Percentiles rank a stretch among this genome's conserved stretches.
Conservation (phyloP, 169 alveolate species). For the Babesia ovis region DNA sequence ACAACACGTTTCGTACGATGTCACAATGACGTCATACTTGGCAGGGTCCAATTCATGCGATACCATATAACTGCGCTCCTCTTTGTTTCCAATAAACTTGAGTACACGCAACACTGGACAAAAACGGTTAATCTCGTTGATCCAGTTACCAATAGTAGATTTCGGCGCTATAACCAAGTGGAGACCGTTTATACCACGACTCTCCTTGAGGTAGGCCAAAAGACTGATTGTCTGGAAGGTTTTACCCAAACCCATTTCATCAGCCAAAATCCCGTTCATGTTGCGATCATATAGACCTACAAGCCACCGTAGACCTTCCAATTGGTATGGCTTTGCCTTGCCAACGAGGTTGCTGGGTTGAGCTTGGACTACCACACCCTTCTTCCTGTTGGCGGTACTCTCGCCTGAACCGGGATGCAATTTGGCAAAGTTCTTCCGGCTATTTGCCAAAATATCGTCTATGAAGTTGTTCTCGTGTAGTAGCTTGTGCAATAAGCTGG, state of each 20-base stretch:
- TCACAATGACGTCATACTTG: slow-evolving; percentile 90
- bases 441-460: slow-evolving; percentile 46
- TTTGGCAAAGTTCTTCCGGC: slow-evolving; percentile 33
- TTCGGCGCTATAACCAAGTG: slow-evolving; percentile 96
- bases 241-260: slow-evolving; percentile 98
- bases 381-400: slow-evolving; percentile 29
- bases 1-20: slow-evolving; percentile 92
- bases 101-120: slow-evolving; percentile 92
- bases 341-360: slow-evolving; percentile 83
- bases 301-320: slow-evolving; percentile 96
- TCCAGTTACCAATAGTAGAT: slow-evolving; percentile 96
- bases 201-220: slow-evolving; percentile 88
- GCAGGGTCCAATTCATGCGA: slow-evolving; percentile 69
- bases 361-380: slow-evolving; percentile 8
- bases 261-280: slow-evolving; percentile 96
- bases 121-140: slow-evolving; percentile 92
- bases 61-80: slow-evolving; percentile 83
- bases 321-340: slow-evolving; percentile 90
- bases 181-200: slow-evolving; percentile 91
- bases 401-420: background rate
- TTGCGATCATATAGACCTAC: slow-evolving; percentile 92
- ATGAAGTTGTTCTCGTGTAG: slow-evolving; percentile 40
- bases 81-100: slow-evolving; percentile 94
- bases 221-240: slow-evolving; percentile 95
- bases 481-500: slow-evolving; percentile 39